Evolutionary conservation across 192 early-diverging fungal species (phyloP).

Genomic region (Coemansia sp.): DNA sequence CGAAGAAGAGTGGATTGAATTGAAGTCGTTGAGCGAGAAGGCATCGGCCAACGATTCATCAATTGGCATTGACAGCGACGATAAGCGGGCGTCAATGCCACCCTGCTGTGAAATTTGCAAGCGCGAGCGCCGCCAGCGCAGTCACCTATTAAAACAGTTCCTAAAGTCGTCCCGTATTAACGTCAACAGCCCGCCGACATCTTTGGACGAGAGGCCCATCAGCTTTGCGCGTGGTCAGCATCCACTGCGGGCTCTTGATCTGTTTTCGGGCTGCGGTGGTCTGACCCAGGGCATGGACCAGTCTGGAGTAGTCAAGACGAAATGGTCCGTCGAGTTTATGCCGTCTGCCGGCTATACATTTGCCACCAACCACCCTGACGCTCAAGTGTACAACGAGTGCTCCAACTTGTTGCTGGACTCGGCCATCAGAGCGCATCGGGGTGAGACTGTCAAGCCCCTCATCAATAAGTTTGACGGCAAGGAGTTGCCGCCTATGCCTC

Average conservation of each 20-base stretch:
- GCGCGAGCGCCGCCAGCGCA: constrained; percentile 26
- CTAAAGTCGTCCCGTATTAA: constrained; percentile 18
- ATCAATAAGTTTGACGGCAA: constrained; percentile 47
- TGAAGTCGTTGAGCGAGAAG: constrained; percentile 16
- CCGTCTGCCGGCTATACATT: constrained; percentile 62
- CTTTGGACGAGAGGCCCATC: not conserved
- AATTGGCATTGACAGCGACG: constrained; percentile 7
- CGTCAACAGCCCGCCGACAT: not conserved
- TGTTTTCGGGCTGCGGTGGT: constrained; percentile 74
- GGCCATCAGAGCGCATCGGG: constrained; percentile 60
- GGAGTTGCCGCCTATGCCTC: constrained; percentile 59
- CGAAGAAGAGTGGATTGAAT: constrained; percentile 24
- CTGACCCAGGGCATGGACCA: constrained; percentile 65
- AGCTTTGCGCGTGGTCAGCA: constrained; percentile 39
- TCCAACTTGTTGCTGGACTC: constrained; percentile 64
- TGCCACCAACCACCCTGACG: constrained; percentile 62
- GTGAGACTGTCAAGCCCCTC: constrained; percentile 30
- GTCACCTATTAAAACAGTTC: constrained; percentile 16
- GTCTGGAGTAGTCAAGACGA: constrained; percentile 61
- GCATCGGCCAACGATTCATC: not conserved
- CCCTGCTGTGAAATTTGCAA: constrained; percentile 35
- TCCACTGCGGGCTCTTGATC: constrained; percentile 61
- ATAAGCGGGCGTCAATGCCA: constrained; percentile 29
- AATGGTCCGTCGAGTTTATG: constrained; percentile 66
- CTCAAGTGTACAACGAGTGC: constrained; percentile 63